Percentiles rank a stretch among this genome's conserved stretches.
These are phyloP conservation scores for Sporothrix curviconia DNA, from an alignment of 2,329 filamentous ascomycete genomes.

Conservation along the genomic window DNA sequence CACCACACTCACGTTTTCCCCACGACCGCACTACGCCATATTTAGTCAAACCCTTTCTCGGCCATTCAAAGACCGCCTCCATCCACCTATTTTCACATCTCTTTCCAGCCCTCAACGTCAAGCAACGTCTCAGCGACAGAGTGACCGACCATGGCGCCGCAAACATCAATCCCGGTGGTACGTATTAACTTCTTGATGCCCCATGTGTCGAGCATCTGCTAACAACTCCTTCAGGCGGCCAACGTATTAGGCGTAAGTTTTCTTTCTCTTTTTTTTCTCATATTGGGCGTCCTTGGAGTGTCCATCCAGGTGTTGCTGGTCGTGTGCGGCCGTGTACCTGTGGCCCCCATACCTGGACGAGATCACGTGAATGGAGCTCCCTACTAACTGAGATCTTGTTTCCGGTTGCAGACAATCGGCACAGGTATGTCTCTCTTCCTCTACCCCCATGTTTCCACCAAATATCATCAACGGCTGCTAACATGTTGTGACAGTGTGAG, in stretches of 20 bases:
- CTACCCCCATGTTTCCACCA: background rate
- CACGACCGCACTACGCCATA: background rate
- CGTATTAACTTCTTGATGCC: slow-evolving; percentile 3
- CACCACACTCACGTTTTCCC: background rate
- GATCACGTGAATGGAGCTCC: background rate
- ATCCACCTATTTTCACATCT: background rate
- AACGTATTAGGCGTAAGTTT: slow-evolving; percentile 35
- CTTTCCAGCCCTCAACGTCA: background rate
- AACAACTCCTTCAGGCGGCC: slow-evolving; percentile 25
- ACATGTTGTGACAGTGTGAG: slow-evolving; percentile 11
- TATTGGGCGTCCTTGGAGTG: background rate
- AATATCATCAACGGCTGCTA: background rate
- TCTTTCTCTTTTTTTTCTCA: background rate
- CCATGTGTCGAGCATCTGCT: background rate
- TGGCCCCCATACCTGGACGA: too few relatives aligned
- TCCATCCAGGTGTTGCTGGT: background rate
- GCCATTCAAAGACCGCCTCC: background rate
- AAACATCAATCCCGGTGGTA: slow-evolving; percentile 26
- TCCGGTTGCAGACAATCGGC: slow-evolving; percentile 24
- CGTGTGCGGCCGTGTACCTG: background rate
- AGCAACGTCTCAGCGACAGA: too few relatives aligned
- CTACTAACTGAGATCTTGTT: too few relatives aligned
- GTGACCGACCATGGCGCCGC: slow-evolving; percentile 24
- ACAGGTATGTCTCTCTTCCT: slow-evolving; percentile 22
- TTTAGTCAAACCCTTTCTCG: background rate